Evolutionary conservation across 2,329 filamentous ascomycete species (phyloP), one percentile per base, ranked within the genome.

Genomic region (Fusarium phyllophilum): DNA sequence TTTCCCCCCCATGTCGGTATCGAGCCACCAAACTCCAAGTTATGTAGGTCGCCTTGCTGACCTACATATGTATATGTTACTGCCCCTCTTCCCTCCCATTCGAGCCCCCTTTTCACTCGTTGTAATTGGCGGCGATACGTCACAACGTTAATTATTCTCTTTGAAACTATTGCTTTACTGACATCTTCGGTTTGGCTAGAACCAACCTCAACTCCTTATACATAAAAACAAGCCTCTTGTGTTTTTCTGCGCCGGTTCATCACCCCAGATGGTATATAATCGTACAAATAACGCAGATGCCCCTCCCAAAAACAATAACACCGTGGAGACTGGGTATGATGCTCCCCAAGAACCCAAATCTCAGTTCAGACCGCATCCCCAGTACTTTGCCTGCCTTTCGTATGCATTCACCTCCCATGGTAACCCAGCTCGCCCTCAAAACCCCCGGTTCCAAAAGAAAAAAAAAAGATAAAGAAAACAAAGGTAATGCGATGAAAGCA

Each of bases 261-360:
- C 72, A 57, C 62, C 65, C 64, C 57, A 39, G 44, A 66, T 75
- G 72, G 72, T 75, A 75, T 75, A 75, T 75, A 75, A 54, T 75
- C 69, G 38, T 75, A 75, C 72, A 75, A 44, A 61, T 66, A 42
- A 48, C 31, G 64, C 69, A 59, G 62, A 62, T 60, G 36, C 48
- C 41, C 38, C 33, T 33, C 48, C 66, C 58, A 54, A 29, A 70
- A 70, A 46, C 36, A 73, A 56, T 39, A 68, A 55, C 66, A 58
- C 51, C 36, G 45, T 55, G 46, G 33, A 56, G 52, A 57, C 44
- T 60, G 44, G 54, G 65, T 39, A 55, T 49, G 44, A 54, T 60
- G 54, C 61, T 62, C 18, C 48, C 41, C 59, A 41, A 34, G 46
- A 54, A 36, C 48, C 68, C 59, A 54, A 24, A 52, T 57, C 45